These are phyloP conservation scores for Dryas octopetala DNA, from an alignment of 306 rosid genomes.

Conservation along the genomic window DNA sequence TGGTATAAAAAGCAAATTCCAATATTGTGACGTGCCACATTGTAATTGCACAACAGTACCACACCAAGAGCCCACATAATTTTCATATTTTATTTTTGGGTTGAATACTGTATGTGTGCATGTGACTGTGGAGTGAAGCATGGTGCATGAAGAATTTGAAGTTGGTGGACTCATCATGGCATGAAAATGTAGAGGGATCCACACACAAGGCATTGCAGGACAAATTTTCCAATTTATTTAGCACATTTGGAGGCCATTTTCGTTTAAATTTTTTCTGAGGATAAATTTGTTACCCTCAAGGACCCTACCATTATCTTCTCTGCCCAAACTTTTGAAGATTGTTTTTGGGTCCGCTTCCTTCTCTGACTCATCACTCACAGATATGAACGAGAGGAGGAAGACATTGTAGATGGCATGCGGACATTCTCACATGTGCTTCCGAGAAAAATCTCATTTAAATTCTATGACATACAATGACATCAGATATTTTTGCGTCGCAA, in stretches of 20 bases:
- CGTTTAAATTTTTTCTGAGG: conserved; percentile 19
- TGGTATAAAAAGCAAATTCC: too few species aligned
- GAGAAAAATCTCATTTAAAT: background rate
- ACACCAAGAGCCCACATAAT: background rate
- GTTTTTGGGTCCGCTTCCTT: conserved; percentile 25
- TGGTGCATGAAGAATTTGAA: background rate
- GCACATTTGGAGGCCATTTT: conserved; percentile 31
- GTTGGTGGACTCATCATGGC: conserved; percentile 13
- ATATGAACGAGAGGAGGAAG: conserved; percentile 2
- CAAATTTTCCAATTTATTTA: conserved; percentile 5
- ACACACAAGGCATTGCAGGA: conserved; percentile 43
- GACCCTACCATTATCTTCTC: conserved; percentile 59
- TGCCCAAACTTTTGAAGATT: conserved; percentile 12
- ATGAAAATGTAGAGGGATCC: conserved; percentile 27
- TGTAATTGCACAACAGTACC: background rate
- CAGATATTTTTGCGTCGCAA: background rate
- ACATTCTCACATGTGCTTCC: background rate
- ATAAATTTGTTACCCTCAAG: conserved; percentile 30
- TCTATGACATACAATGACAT: background rate
- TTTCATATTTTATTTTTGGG: background rate
- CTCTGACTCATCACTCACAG: conserved; percentile 23
- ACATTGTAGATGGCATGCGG: background rate
- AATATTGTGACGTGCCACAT: background rate
- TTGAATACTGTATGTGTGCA: background rate
- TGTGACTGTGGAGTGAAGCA: conserved; percentile 9